These are phyloP conservation scores for Fraxinus xanthoxyloides DNA, from an alignment of 305 asterid genomes.

Conservation along the genomic window DNA sequence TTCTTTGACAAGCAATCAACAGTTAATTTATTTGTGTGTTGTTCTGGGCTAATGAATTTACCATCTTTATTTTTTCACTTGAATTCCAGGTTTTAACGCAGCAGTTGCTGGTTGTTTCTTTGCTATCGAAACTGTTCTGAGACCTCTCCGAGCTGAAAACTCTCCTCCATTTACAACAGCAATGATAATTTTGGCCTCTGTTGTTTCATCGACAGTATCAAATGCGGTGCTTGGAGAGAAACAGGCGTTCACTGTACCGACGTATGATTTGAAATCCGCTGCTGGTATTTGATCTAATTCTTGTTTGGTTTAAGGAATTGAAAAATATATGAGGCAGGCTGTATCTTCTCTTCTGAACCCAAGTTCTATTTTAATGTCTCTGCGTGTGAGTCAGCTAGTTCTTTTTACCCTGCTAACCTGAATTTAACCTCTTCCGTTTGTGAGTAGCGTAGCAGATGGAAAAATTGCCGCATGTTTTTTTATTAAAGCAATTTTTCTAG, in stretches of 20 bases:
- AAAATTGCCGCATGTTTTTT: constrained; percentile 7
- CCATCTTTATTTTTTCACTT: constrained; percentile 8
- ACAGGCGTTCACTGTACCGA: constrained; percentile 99
- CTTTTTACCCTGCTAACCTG: not conserved
- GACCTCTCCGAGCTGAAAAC: constrained; percentile 97
- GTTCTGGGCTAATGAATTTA: not conserved
- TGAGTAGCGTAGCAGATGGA: constrained; percentile 4
- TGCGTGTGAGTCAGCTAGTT: not conserved
- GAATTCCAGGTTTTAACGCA: constrained; percentile 84
- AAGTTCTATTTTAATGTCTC: constrained; percentile 5
- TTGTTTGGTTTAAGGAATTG: constrained; percentile 33
- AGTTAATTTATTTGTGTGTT: not conserved
- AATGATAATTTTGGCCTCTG: constrained; percentile 98
- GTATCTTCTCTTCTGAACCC: constrained; percentile 12
- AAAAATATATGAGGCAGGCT: constrained; percentile 22
- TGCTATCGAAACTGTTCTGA: constrained; percentile 96
- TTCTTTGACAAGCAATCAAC: not conserved
- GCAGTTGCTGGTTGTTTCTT: constrained; percentile 99
- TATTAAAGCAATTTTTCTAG: not conserved
- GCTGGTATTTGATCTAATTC: constrained; percentile 94
- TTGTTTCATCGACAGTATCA: constrained; percentile 93
- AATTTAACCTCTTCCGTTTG: not conserved
- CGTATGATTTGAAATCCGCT: constrained; percentile 99
- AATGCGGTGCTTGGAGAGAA: constrained; percentile 97
- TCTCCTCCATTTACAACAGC: constrained; percentile 99